Evolutionary conservation across 1,139 yeast species (phyloP), one percentile per base, ranked within the genome.

Genomic region (Kodamaea sp.): DNA sequence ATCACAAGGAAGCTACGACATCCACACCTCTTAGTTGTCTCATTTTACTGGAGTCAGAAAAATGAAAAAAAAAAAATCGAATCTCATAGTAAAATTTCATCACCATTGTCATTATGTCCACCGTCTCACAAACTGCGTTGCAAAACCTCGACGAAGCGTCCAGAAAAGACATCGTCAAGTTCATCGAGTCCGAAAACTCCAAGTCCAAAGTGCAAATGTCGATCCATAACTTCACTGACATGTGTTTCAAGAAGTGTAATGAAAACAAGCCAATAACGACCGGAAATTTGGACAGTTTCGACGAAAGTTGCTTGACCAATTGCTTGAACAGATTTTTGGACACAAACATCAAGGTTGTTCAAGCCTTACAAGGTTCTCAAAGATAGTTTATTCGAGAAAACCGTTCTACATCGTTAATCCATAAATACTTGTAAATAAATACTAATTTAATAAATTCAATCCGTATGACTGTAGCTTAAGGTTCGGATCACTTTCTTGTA

Each of bases 171-270:
- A 79, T 89, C 40, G 71, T 81, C 58, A 72, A 75, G 46, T 89
- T 87, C 67, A 70, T 89, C 38, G 95, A 88, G 57, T 67, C 83
- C 8, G 96, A 90, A 65, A 84, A 85, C 58, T 79, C 95, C 47
- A 87, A 86, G 65, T 82, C 95, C 41, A 87, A 88, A 66, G 88
- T 90, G 24, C 96, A 88, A 66, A 74, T 79, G 72, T 78, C 94
- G 28, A 84, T 88, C 46, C 95, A 88, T 60, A 79, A 75, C 57
- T 88, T 87, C 71, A 89, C 96, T 30, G 90, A 88, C 58, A 73
- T 84, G 73, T 90, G 97, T 62, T 90, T 88, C 72, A 85, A 84
- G 61, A 85, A 86, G 65, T 90, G 97, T 61, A 75, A 88, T 43
- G 67, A 75, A 35, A 58, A 63, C 45, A 58, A 52, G 38, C 67